These are phyloP conservation scores for Termitomyces sp. DNA, from an alignment of 768 basidiomycete genomes.

Conservation along the genomic window DNA sequence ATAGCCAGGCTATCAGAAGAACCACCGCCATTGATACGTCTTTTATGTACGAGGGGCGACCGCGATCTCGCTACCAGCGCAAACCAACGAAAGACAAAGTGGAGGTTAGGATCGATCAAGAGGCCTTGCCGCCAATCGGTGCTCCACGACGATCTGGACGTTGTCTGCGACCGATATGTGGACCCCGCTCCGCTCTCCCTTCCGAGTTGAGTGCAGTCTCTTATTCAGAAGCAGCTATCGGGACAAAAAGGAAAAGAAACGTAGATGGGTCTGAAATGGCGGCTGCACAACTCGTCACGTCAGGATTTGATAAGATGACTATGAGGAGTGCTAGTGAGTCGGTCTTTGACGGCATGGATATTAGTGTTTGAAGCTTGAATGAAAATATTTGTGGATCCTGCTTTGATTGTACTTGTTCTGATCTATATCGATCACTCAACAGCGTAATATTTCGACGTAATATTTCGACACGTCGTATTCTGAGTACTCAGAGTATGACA, in stretches of 20 bases:
- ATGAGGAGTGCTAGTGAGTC: not conserved
- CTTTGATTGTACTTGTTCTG: not conserved
- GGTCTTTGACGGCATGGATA: not conserved
- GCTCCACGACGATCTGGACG: slow-evolving; percentile 11
- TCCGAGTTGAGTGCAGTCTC: not conserved
- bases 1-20: slow-evolving; percentile 7
- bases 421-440: not conserved
- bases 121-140: not conserved
- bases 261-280: not conserved
- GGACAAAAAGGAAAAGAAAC: slow-evolving; percentile 13
- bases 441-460: too few species aligned
- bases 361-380: not conserved
- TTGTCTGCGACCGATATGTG: slow-evolving; percentile 7
- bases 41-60: slow-evolving; percentile 7
- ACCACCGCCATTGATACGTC: slow-evolving; percentile 7
- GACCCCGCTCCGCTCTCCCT: not conserved
- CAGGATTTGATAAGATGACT: slow-evolving; percentile 6
- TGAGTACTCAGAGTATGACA: not conserved
- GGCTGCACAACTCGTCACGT: slow-evolving; percentile 3
- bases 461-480: too few species aligned
- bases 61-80: slow-evolving; percentile 4
- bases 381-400: not conserved
- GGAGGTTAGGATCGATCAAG: not conserved
- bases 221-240: not conserved
- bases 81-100: not conserved